Evolutionary conservation across 495 filamentous ascomycete species (phyloP).

Genomic region (Bacidia gigantensis): DNA sequence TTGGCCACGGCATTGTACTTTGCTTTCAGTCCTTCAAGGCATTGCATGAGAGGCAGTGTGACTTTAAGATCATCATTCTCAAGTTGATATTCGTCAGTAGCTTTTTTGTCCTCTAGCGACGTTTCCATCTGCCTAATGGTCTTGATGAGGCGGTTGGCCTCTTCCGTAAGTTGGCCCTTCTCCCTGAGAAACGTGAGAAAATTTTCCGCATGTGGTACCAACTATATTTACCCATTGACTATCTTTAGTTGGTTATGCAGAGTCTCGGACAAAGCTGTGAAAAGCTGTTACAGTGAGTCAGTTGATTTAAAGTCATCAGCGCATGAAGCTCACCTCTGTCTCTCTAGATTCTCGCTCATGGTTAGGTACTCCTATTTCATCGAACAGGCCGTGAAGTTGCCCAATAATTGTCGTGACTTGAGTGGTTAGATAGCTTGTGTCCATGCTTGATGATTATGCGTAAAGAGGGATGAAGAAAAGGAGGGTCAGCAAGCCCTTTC

Average conservation of each 20-base stretch:
- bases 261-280: constrained; percentile 74
- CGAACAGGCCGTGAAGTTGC: constrained; percentile 84
- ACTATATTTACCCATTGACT: constrained; percentile 46
- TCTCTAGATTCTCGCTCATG: constrained; percentile 85
- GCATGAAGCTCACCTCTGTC: constrained; percentile 47
- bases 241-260: constrained; percentile 68
- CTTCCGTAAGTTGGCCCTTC: constrained; percentile 73
- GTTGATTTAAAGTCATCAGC: not conserved
- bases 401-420: constrained; percentile 86
- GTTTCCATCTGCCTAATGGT: constrained; percentile 85
- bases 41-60: constrained; percentile 66
- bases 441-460: constrained; percentile 40
- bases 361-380: constrained; percentile 82
- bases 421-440: constrained; percentile 79
- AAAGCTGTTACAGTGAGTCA: constrained; percentile 45
- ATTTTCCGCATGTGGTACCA: not conserved
- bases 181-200: constrained; percentile 40
- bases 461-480: not conserved
- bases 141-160: constrained; percentile 74
- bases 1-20: constrained; percentile 68
- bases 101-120: constrained; percentile 64
- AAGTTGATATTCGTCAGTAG: constrained; percentile 43
- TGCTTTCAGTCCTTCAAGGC: constrained; percentile 66
- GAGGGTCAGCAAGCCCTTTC: not conserved
- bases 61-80: constrained; percentile 56